Evolutionary conservation across 2,329 filamentous ascomycete genomes (phyloP).

Genomic region (Ascochyta fabae): DNA sequence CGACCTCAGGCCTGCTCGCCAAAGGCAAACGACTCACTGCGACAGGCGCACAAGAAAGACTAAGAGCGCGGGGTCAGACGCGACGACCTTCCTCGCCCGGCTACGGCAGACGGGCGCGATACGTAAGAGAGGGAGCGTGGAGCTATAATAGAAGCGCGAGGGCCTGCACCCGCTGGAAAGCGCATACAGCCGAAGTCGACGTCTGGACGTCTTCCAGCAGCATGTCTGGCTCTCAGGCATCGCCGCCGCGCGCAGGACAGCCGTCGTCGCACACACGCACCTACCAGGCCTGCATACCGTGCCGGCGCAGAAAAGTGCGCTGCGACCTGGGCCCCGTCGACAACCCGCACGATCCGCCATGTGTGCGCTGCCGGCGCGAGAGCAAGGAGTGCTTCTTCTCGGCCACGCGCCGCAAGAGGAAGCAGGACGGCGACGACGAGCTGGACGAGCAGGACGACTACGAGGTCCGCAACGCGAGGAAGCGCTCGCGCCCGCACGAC

Average conservation of each 20-base stretch:
- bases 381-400: slow-evolving; percentile 98
- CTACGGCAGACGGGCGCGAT: slow-evolving; percentile 12
- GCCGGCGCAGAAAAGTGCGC: slow-evolving; percentile 43
- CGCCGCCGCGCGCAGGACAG: slow-evolving; percentile 2
- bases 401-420: slow-evolving; percentile 89
- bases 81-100: slow-evolving; percentile 16
- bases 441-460: slow-evolving; percentile 63
- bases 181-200: slow-evolving; percentile 10
- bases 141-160: slow-evolving; percentile 5
- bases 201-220: background rate
- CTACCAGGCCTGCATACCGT: slow-evolving; percentile 55
- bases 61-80: slow-evolving; percentile 1
- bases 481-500: slow-evolving; percentile 63
- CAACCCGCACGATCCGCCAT: slow-evolving; percentile 91
- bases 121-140: slow-evolving; percentile 8
- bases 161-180: slow-evolving; percentile 19
- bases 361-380: slow-evolving; percentile 90
- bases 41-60: no score
- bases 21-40: no score
- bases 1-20: no score
- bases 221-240: slow-evolving; percentile 11
- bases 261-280: slow-evolving; percentile 16
- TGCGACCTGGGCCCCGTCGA: slow-evolving; percentile 71
- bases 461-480: slow-evolving; percentile 74
- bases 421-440: slow-evolving; percentile 61